Evolutionary conservation across 1,139 yeast species (phyloP), one percentile per base, ranked within the genome.

Genomic region (Suzukiozyma palmioleophila): DNA sequence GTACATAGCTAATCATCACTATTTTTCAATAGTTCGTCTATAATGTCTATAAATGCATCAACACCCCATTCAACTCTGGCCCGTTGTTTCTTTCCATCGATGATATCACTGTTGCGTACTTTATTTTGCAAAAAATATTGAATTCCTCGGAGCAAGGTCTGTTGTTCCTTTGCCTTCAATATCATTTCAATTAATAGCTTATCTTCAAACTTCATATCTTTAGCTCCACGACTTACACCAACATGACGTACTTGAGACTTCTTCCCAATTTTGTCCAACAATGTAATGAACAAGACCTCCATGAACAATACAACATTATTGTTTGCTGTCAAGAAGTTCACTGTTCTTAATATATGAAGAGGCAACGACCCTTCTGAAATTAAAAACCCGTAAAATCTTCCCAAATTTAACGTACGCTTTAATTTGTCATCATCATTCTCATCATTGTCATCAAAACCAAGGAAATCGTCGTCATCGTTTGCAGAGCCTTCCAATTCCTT

Each of bases 331-430:
- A 89, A 62, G 46, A 92, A 84, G 50, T 92, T 85, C 25, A 86
- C 75, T 7, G 81, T 81, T 49, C 85, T 79, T 45, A 92, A 71
- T 2, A 84, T 62, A 52, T 86, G 92, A 38, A 92, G 66, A 3
- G 88, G 80, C 47, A 90, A 64, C 0, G 82, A 70, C 1, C 86
- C 88, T 51, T 86, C 87, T 1, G 84, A 79, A 16, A 89, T 72
- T 33, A 92, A 59, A 39, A 68, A 70, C 0, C 96, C 97, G 53
- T 77, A 89, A 49, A 92, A 78, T 42, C 89, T 71, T 3, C 95
- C 97, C 51, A 83, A 67, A 52, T 86, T 89, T 40, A 85, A 72
- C 29, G 81, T 71, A 51, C 77, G 75, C 49, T 74, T 75, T 32
- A 86, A 58, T 48, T 78, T 75, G 10, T 66, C 54, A 37, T 77